These are phyloP conservation scores for Populus hybrid DNA, from an alignment of 441 rosid species.

Conservation along the genomic window DNA sequence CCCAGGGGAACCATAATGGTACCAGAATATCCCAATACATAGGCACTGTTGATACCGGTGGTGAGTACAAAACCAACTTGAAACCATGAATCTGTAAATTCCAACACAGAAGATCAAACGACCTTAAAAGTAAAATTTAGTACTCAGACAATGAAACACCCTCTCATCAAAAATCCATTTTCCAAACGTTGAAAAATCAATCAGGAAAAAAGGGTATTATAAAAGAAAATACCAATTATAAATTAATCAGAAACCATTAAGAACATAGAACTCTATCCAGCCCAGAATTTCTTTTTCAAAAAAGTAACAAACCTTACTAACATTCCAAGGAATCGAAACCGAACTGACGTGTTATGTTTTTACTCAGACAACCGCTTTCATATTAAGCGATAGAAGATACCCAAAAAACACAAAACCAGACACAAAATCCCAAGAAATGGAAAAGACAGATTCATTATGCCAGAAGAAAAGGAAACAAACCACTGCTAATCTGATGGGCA, in stretches of 20 bases:
- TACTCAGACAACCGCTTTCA: background rate
- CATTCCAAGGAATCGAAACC: background rate
- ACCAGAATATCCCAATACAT: conserved; percentile 88
- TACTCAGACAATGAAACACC: background rate
- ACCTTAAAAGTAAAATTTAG: conserved; percentile 1
- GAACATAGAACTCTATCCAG: background rate
- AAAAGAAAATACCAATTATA: background rate
- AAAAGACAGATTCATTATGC: background rate
- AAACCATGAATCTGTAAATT: conserved; percentile 80
- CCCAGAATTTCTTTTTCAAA: background rate
- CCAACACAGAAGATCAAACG: conserved; percentile 11
- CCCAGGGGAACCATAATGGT: conserved; percentile 90
- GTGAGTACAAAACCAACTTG: conserved; percentile 86
- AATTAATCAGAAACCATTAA: background rate
- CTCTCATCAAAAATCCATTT: too few relatives aligned
- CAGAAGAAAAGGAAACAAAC: conserved; percentile 30
- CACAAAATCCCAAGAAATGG: background rate
- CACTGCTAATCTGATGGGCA: conserved; percentile 86
- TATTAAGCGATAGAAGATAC: background rate
- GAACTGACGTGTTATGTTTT: background rate
- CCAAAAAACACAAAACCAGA: background rate
- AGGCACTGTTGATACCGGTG: conserved; percentile 87
- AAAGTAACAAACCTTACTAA: background rate
- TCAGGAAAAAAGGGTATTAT: background rate
- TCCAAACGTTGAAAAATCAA: background rate